Conservation (phyloP, 257 asterid genomes). For the Solanum sitiens region DNA sequence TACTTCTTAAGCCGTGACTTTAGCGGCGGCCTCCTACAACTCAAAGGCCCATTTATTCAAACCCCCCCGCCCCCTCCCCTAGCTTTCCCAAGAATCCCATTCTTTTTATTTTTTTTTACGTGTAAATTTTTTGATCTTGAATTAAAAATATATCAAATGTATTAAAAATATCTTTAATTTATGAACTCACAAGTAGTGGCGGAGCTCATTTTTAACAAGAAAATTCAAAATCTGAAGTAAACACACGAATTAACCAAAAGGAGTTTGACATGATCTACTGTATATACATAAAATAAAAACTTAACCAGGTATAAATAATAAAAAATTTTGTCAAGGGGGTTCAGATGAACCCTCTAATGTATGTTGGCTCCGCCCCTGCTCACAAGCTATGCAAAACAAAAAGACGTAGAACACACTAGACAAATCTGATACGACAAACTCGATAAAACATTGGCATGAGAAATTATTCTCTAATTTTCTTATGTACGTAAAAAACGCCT, state of each 20-base stretch:
- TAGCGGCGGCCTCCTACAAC: slow-evolving; percentile 11
- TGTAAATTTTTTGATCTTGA: not conserved
- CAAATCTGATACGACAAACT: not conserved
- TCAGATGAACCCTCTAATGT: too few species aligned
- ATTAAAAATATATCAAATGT: not conserved
- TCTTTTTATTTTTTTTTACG: not conserved
- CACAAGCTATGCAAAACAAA: not conserved
- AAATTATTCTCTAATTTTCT: not conserved
- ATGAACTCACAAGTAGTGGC: too few species aligned
- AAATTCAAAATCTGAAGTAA: too few species aligned
- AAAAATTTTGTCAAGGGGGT: too few species aligned
- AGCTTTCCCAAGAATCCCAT: not conserved
- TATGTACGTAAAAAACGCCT: not conserved
- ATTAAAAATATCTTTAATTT: not conserved
- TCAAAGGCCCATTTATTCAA: slow-evolving; percentile 6
- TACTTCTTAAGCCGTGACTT: slow-evolving; percentile 11
- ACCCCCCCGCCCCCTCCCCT: too few species aligned
- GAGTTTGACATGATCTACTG: too few species aligned
- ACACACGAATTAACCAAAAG: too few species aligned
- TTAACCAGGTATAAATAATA: too few species aligned
- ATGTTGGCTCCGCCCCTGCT: too few species aligned
- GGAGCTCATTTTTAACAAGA: too few species aligned
- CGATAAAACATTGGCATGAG: too few species aligned
- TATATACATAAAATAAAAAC: too few species aligned
- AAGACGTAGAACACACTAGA: accelerated